These are phyloP conservation scores for Neoboletus brunneissimus DNA, from an alignment of 768 basidiomycete genomes.

Conservation along the genomic window DNA sequence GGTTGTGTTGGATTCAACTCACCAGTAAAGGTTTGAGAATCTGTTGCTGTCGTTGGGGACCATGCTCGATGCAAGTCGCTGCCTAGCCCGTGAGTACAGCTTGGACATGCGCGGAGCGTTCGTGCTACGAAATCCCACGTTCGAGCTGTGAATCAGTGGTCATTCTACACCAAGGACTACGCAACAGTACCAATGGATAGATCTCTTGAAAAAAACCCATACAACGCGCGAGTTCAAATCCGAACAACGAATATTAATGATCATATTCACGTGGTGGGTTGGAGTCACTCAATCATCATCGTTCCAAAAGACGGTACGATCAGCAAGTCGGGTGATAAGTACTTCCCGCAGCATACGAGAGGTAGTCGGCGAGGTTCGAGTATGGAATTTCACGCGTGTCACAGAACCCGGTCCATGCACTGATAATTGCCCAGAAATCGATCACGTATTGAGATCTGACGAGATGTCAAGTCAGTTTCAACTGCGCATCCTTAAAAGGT, in stretches of 20 bases:
- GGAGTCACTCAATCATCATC: too few relatives aligned
- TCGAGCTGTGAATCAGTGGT: not conserved
- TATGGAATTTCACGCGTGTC: conserved; percentile 23
- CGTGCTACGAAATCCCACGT: not conserved
- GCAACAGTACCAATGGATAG: not conserved
- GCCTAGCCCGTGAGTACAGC: too few relatives aligned
- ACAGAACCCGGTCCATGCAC: conserved; percentile 26
- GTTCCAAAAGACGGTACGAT: too few relatives aligned
- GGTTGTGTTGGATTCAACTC: conserved; percentile 79
- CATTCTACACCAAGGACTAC: not conserved
- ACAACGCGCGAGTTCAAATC: not conserved
- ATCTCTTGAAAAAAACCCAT: not conserved
- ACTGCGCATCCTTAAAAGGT: not conserved
- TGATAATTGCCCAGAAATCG: conserved; percentile 20
- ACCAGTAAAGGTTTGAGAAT: conserved; percentile 86
- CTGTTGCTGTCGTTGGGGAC: conserved; percentile 67
- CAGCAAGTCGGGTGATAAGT: conserved; percentile 14
- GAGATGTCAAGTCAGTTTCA: not conserved
- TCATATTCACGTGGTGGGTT: not conserved
- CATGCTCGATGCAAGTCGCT: conserved; percentile 33
- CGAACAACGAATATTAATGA: not conserved
- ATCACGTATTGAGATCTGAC: conserved; percentile 19
- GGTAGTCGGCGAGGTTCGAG: conserved; percentile 22
- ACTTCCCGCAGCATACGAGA: conserved; percentile 21
- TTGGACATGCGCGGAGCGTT: not conserved